A percentile compares a stretch with the other conserved stretches of the same genome.
phyloP scores from a whole-genome alignment of 495 filamentous ascomycete genomes.

The Penicillium waksmanii region DNA sequence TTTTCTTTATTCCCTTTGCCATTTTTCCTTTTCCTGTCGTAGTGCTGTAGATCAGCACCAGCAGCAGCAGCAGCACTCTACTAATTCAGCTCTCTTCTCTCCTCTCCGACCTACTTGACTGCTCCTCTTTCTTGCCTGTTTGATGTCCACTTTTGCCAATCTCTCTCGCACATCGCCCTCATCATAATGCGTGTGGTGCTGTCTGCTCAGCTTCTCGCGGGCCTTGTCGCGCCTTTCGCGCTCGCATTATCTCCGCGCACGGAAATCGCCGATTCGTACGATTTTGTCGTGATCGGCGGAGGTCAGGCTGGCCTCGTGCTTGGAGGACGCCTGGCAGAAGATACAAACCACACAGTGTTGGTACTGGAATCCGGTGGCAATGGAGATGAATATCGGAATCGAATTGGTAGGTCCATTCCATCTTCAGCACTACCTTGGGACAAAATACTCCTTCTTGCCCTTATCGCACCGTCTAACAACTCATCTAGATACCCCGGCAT shows the following conservation, averaged over 20 bases:
- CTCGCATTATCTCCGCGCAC: slow-evolving; percentile 34
- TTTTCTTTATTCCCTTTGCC: background rate
- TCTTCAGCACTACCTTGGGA: background rate
- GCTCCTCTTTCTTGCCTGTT: no score
- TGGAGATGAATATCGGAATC: slow-evolving; percentile 38
- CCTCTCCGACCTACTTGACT: no score
- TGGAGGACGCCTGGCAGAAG: slow-evolving; percentile 28
- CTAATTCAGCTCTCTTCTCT: background rate
- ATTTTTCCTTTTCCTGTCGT: background rate
- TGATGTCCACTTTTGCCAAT: no score
- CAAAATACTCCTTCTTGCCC: background rate
- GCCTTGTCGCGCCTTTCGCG: slow-evolving; percentile 11
- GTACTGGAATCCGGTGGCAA: slow-evolving; percentile 48
- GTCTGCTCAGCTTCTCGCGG: slow-evolving; percentile 10
- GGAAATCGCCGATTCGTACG: slow-evolving; percentile 39
- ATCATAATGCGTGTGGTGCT: slow-evolving; percentile 8
- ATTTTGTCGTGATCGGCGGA: slow-evolving; percentile 54
- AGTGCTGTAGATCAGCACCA: background rate
- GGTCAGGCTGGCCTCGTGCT: slow-evolving; percentile 42
- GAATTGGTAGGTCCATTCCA: slow-evolving; percentile 30
- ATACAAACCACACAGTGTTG: slow-evolving; percentile 40
- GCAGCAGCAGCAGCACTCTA: background rate
- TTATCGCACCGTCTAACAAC: background rate
- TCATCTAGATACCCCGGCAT: slow-evolving; percentile 35
- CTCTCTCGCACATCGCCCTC: background rate